Base-by-base conservation (phyloP, 371 early-diverging fungal genomes). In the Actinomortierella wolfii region DNA sequence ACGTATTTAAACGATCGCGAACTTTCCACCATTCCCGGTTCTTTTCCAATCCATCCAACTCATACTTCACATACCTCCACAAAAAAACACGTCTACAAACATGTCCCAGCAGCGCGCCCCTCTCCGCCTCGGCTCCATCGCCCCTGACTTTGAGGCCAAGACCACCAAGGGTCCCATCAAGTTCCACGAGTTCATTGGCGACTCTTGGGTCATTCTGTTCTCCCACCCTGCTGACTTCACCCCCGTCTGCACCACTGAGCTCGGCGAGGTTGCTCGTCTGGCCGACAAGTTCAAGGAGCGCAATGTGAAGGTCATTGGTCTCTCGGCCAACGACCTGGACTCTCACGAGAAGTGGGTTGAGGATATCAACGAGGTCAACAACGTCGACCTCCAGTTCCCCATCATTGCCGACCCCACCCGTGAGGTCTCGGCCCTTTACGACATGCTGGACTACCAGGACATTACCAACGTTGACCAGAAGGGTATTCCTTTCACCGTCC, bases 181-280 rank as follows among this genome's bases (percentile, higher is more conserved):
- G 67, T 95, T 97, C 86, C 96, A 97, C 76, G 85, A 89, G 14
- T 95, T 84, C 59, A 90, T 95, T 57, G 89, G 89, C 58, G 85
- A 86, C 66, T 85, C 88, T 18, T 97, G 97, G 97, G 90, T 87
- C 47, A 82, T 96, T 51, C 88, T 97, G 34, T 97, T 97, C 81
- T 95, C 96, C 40, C 96, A 96, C 76, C 97, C 96, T 26, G 95
- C 94, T 59, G 96, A 95, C 81, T 97, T 95, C 62, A 95, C 96
- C 39, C 96, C 96, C 51, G 97, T 95, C 45, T 96, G 97, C 84
- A 96, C 96, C 43, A 96, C 96, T 24, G 98, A 97, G 79, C 89
- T 97, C 57, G 96, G 96, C 52, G 86, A 85, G 29, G 95, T 94
- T 15, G 96, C 95, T 63, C 87, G 85, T 54, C 86, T 95, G 34